These are phyloP conservation scores for Lepidium aucheri DNA, from an alignment of 345 rosid species.

Conservation along the genomic window DNA sequence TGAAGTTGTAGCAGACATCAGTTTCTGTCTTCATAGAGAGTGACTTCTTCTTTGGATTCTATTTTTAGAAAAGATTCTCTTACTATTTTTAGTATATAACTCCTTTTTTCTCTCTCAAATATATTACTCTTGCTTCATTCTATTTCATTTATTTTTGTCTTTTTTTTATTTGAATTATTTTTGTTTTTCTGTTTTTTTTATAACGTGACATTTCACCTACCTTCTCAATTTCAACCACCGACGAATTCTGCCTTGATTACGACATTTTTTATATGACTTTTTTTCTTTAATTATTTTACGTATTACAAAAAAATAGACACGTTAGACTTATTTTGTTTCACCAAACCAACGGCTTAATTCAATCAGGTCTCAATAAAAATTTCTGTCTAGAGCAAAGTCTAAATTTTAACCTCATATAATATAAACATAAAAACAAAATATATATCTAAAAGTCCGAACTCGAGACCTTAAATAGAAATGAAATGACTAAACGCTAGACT, in stretches of 20 bases:
- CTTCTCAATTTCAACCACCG: not conserved
- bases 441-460: too few relatives aligned
- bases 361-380: too few relatives aligned
- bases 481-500: too few relatives aligned
- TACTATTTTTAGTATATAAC: constrained; percentile 11
- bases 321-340: not conserved
- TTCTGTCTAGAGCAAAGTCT: too few relatives aligned
- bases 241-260: not conserved
- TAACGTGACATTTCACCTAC: constrained; percentile 18
- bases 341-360: not conserved
- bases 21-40: constrained; percentile 15
- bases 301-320: not conserved
- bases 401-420: too few relatives aligned
- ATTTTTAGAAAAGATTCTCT: constrained; percentile 21
- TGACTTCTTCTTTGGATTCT: constrained; percentile 21
- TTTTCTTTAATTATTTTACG: not conserved
- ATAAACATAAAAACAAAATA: too few relatives aligned
- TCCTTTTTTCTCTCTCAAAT: not conserved
- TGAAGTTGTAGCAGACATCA: constrained; percentile 25
- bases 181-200: not conserved
- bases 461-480: too few relatives aligned
- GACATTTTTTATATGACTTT: not conserved
- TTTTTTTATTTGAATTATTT: not conserved
- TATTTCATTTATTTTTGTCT: not conserved
- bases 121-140: constrained; percentile 10